These are phyloP conservation scores for Triglochin maritima DNA, from an alignment of 106 monocot species.

Conservation along the genomic window DNA sequence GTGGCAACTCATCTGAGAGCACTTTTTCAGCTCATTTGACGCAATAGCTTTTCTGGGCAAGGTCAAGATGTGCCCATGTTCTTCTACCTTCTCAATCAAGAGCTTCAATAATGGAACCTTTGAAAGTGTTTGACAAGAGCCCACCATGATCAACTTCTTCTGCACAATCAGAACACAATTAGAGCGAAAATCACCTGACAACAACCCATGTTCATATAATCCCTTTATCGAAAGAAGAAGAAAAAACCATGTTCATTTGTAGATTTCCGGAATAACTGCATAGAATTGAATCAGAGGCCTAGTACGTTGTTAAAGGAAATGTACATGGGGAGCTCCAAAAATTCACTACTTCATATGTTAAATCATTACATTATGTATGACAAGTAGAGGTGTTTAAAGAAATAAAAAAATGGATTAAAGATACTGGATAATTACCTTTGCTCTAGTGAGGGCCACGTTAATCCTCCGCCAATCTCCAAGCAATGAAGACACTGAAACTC, in stretches of 20 bases:
- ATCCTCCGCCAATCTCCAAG: conserved; percentile 99
- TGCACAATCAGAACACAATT: conserved; percentile 15
- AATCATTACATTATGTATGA: no score
- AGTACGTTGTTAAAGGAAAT: no score
- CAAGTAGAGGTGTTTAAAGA: no score
- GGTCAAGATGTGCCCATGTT: conserved; percentile 31
- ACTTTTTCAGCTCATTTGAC: conserved; percentile 28
- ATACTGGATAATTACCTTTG: conserved; percentile 42
- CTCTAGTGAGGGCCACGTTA: conserved; percentile 87
- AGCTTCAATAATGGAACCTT: conserved; percentile 73
- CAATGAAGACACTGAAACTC: conserved; percentile 46
- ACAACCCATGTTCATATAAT: not conserved
- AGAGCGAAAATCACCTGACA: not conserved
- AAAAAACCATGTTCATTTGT: not conserved
- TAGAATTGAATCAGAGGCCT: no score
- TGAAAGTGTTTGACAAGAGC: conserved; percentile 61
- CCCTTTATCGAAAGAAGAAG: not conserved
- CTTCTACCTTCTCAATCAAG: conserved; percentile 65
- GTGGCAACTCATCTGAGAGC: conserved; percentile 26
- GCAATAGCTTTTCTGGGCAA: conserved; percentile 40
- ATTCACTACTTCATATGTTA: no score
- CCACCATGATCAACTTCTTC: conserved; percentile 98
- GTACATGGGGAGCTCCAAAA: no score
- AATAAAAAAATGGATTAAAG: no score
- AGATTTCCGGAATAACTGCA: no score